These are phyloP conservation scores for Cytospora paraplurivora DNA, from an alignment of 2,329 filamentous ascomycete genomes.

Conservation along the genomic window DNA sequence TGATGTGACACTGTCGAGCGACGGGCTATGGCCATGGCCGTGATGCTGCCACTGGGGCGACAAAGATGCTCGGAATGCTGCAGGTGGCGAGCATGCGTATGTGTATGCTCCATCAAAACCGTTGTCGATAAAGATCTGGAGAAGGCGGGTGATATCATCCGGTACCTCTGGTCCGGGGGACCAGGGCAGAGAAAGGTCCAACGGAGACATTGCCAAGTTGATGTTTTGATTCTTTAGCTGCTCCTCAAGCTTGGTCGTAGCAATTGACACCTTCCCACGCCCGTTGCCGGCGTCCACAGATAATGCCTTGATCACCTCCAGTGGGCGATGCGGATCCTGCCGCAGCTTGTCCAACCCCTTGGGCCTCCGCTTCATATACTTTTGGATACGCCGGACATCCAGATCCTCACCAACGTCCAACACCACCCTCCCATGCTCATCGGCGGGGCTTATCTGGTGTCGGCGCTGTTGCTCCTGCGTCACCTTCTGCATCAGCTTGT, in stretches of 20 bases:
- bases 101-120: conserved; percentile 14
- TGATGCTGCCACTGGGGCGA: conserved; percentile 13
- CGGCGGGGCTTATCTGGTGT: background rate
- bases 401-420: conserved; percentile 5
- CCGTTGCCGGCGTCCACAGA: conserved; percentile 20
- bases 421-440: conserved; percentile 2
- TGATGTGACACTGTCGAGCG: background rate
- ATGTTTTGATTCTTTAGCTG: background rate
- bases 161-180: background rate
- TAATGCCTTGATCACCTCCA: conserved; percentile 24
- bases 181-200: background rate
- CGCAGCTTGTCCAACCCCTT: conserved; percentile 14
- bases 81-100: background rate
- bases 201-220: background rate
- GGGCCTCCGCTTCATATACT: conserved; percentile 27
- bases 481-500: conserved; percentile 33
- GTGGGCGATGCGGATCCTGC: conserved; percentile 4
- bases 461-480: conserved; percentile 29
- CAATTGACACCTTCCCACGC: conserved; percentile 14
- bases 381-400: conserved; percentile 23
- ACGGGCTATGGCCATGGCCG: background rate
- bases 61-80: background rate
- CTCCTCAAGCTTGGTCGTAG: conserved; percentile 9
- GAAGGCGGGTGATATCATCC: conserved; percentile 9
- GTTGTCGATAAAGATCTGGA: conserved; percentile 15